Evolutionary conservation across 768 basidiomycete genomes (phyloP), one percentile per base, ranked within the genome.

Genomic region (Lentinula aciculospora): DNA sequence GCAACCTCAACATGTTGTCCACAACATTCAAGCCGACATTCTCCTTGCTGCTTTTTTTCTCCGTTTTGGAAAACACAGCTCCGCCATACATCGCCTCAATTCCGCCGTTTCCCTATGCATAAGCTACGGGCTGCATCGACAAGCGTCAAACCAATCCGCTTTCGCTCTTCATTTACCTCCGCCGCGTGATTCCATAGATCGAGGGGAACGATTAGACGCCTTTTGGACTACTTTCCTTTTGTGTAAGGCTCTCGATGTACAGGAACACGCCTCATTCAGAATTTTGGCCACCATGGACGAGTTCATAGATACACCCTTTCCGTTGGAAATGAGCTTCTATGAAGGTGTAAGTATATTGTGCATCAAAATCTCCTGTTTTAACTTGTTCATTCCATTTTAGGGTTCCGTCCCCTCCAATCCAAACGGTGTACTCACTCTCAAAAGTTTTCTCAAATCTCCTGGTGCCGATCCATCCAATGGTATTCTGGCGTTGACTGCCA

Each of bases 231-330:
- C 70, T 10, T 69, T 72, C 58, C 58, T 66, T 15, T 63, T 71
- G 17, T 74, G 75, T 53, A 71, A 69, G 54, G 68, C 65, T 57
- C 68, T 71, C 62, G 60, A 64, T 6, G 65, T 68, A 4, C 60
- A 69, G 1, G 56, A 72, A n/a, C 60, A 65, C 1, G 65, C 68
- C n/a, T 64, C 72, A 0, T 65, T 67, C 2, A 69, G 62, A 13
- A 65, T 72, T 28, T 61, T 63, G 9, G 58, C 54, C 25, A 58
- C 62, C n/a, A 60, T 69, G 31, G 69, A 69, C 42, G 61, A 64
- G 27, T 42, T 53, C 48, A 68, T 77, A 47, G 71, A 76, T 55
- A 69, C 71, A 1, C 69, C 72, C 3, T 80, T 78, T 78, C 77
- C 78, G 12, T 57, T 67, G 19, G 62, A 61, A 17, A 64, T 65